These are phyloP conservation scores for Alternaria dauci DNA, from an alignment of 2,329 filamentous ascomycete species.

Conservation along the genomic window DNA sequence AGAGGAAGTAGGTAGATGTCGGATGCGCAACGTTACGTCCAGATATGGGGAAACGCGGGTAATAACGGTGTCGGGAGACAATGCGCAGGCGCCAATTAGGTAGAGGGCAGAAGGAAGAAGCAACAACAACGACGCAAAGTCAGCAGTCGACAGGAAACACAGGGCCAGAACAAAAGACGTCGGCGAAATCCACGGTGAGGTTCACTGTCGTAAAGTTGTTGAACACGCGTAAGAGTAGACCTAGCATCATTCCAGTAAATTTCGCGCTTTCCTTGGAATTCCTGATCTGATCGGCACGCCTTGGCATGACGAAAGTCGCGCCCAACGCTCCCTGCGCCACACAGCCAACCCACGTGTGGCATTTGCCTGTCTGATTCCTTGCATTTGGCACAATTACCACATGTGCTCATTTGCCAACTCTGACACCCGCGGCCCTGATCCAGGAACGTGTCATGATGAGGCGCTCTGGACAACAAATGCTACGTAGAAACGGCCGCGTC, in stretches of 20 bases:
- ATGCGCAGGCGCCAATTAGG: conserved; percentile 18
- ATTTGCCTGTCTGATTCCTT: conserved; percentile 26
- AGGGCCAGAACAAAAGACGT: not conserved
- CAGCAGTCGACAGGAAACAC: conserved; percentile 2
- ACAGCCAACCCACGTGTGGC: conserved; percentile 25
- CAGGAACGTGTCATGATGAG: not conserved
- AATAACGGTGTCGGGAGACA: conserved; percentile 15
- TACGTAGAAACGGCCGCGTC: not conserved
- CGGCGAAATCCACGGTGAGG: conserved; percentile 1
- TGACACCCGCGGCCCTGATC: not conserved
- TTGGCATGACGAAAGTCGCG: conserved; percentile 35
- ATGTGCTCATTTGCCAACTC: not conserved
- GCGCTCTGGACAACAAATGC: too few species aligned
- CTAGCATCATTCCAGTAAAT: conserved; percentile 30
- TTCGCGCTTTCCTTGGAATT: conserved; percentile 35
- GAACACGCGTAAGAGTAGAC: conserved; percentile 29
- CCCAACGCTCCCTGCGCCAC: conserved; percentile 28
- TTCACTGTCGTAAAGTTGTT: conserved; percentile 12
- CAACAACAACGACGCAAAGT: conserved; percentile 1
- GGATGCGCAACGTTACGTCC: conserved; percentile 6
- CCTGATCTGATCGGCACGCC: conserved; percentile 32
- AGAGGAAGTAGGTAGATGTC: conserved; percentile 3
- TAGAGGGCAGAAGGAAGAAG: conserved; percentile 1
- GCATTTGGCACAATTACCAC: conserved; percentile 1
- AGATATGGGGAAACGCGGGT: conserved; percentile 23